These are phyloP conservation scores for Eremothecium cymbalariae DNA, from an alignment of 1,139 yeast genomes.

Conservation along the genomic window DNA sequence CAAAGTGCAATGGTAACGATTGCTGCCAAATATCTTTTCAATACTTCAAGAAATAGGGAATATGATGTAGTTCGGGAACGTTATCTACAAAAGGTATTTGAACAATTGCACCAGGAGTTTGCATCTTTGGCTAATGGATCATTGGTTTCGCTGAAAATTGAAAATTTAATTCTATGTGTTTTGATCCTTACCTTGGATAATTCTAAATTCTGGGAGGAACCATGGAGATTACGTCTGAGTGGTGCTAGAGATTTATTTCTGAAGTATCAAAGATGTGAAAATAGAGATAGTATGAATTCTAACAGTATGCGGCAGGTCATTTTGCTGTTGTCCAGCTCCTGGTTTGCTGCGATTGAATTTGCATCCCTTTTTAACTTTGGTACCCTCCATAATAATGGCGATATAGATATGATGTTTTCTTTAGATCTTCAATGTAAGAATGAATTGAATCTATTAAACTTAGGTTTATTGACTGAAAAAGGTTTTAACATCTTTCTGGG, in stretches of 20 bases:
- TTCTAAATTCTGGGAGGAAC: slow-evolving; percentile 42
- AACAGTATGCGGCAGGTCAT: slow-evolving; percentile 9
- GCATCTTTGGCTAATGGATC: slow-evolving; percentile 31
- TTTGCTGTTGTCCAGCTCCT: slow-evolving; percentile 47
- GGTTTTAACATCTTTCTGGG: slow-evolving; percentile 53
- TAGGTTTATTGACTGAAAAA: slow-evolving; percentile 37
- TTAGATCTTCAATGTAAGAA: slow-evolving; percentile 29
- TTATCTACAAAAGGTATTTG: slow-evolving; percentile 47
- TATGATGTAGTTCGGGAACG: slow-evolving; percentile 44
- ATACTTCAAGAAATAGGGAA: slow-evolving; percentile 14
- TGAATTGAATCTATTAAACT: slow-evolving; percentile 32
- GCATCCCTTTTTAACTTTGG: slow-evolving; percentile 48
- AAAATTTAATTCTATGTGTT: slow-evolving; percentile 51
- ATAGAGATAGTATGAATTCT: slow-evolving; percentile 21
- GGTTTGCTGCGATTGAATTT: slow-evolving; percentile 56
- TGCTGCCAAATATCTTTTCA: slow-evolving; percentile 44
- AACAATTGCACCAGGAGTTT: slow-evolving; percentile 38
- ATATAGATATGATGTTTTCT: slow-evolving; percentile 38
- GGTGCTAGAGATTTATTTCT: slow-evolving; percentile 57
- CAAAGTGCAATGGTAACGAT: slow-evolving; percentile 53
- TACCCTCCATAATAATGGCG: slow-evolving; percentile 47
- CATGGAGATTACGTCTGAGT: slow-evolving; percentile 57
- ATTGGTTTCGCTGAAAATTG: slow-evolving; percentile 43
- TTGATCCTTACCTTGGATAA: slow-evolving; percentile 53
- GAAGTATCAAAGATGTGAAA: slow-evolving; percentile 37